Evolutionary conservation across 805 yeast genomes (phyloP).

Genomic region (Suhomyces sp.): DNA sequence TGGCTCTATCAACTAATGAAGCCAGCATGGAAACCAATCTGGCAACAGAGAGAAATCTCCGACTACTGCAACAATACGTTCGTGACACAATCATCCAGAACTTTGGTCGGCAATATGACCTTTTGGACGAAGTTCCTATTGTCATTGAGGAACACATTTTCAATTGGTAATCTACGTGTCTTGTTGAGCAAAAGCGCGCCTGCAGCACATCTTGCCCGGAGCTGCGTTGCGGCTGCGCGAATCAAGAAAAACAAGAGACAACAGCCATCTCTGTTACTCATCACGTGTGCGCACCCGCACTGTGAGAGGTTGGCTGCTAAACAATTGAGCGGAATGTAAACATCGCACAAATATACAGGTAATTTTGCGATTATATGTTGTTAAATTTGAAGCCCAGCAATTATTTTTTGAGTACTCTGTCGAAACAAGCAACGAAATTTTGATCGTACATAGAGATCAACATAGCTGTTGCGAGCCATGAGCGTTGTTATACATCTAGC

Average conservation of each 20-base stretch:
- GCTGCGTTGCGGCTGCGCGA: conserved; percentile 1
- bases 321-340: background rate
- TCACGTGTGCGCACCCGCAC: background rate
- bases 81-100: background rate
- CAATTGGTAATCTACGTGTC: background rate
- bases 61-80: background rate
- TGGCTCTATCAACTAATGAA: background rate
- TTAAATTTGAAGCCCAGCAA: background rate
- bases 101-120: background rate
- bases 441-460: background rate
- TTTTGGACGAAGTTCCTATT: background rate
- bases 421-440: background rate
- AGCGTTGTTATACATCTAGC: background rate
- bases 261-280: background rate
- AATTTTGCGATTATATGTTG: background rate
- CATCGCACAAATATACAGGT: background rate
- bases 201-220: background rate
- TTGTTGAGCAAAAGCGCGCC: background rate
- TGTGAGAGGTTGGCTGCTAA: background rate
- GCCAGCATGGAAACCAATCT: background rate
- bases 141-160: background rate
- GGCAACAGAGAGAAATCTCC: background rate
- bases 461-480: background rate
- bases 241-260: background rate
- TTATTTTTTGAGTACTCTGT: background rate